Base-by-base conservation (phyloP, 352 stramenopile genomes). In the Thalassiosira oceanica region DNA sequence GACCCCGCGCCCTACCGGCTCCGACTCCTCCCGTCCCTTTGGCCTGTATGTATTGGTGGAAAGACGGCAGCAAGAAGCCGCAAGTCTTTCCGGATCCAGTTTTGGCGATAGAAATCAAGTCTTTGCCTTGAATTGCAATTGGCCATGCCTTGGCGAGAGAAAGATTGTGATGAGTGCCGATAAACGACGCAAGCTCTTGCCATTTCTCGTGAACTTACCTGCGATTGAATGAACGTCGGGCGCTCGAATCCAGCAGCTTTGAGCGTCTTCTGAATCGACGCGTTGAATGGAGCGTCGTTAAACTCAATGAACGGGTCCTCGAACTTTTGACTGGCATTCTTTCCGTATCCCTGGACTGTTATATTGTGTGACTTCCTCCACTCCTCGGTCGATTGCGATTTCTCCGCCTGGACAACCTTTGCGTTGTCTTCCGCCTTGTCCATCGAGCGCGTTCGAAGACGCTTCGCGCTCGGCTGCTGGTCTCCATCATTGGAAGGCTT, bases 91-190 rank as follows among this genome's bases (percentile, higher is more conserved):
- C 97, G 3, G 92, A 97, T 2, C 96, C 96, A 6, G 97, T 99
- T 33, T 97, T 96, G 5, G 96, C 97, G 80, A 99, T 98, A 45
- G 93, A 97, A 62, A 99, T 97, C 89, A 99, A 96, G 82, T 99
- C 96, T 37, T 93, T 84, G 31, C 95, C 95, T 15, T 92, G 93
- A 1, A 96, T 79, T 1, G 82, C 84, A 46, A 89, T 76, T 16
- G 86, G 84, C 86, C 86, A 92, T 10, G 82, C 69, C 68, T 80
- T 35, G 49, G 26, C 10, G 23, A 43, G 10, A 41, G 45, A 35
- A 18, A 4, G 8, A 35, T 11, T 4, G n/a, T 3, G 21, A 52
- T 52, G 27, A 35, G 43, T n/a, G 21, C 18, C 7, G 7, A 27
- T 29, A 35, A 10, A 13, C 21, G 13, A 52, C 13, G 42, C 39